Base-by-base conservation (phyloP, 2,329 filamentous ascomycete genomes). In the Purpureocillium lavendulum region DNA sequence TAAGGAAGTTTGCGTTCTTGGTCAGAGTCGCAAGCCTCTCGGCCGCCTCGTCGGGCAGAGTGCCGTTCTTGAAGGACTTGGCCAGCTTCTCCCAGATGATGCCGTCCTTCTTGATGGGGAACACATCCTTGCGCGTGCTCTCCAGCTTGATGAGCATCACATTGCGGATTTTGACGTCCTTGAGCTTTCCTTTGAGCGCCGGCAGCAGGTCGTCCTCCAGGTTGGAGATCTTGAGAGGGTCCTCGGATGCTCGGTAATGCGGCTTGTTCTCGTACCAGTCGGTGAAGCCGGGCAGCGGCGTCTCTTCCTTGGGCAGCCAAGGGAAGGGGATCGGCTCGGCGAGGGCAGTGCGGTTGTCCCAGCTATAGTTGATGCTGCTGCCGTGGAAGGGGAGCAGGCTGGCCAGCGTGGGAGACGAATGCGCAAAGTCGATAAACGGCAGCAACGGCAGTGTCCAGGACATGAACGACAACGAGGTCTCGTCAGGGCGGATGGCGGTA, bases 121-220 rank as follows among this genome's bases (percentile, higher is more conserved):
- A 69, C 2, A 69, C 58, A 39, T 69, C 66, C 4, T 61, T 61
- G 18, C 66, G 59, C 0, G 64, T 67, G 35, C 65, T 68, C 42
- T 69, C 66, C 1, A 69, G 50, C 31, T 65, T 58, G 3, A 69
- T 40, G 29, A 67, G 44, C 7, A 69, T 47, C 3, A 69, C 53
- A 40, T 69, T 65, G 39, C 64, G 63, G 38, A 69, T 60, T 7
- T 59, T 55, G 9, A 65, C 51, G 2, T 54, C 51, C 8, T 40
- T 14, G 6, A 62, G 38, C 30, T 51, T 54, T 7, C 40, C 47
- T 2, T 46, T 49, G 8, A 62, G 47, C 2, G 47, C 42, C 7
- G 51, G 37, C 2, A 60, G 42, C 1, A 67, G 34, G 0, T 52
- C 55, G 15, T 62, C 48, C 7, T 64, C 46, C 2, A 65, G 49